Conservation (phyloP, 805 yeast species). For the Ogataea neopini region DNA sequence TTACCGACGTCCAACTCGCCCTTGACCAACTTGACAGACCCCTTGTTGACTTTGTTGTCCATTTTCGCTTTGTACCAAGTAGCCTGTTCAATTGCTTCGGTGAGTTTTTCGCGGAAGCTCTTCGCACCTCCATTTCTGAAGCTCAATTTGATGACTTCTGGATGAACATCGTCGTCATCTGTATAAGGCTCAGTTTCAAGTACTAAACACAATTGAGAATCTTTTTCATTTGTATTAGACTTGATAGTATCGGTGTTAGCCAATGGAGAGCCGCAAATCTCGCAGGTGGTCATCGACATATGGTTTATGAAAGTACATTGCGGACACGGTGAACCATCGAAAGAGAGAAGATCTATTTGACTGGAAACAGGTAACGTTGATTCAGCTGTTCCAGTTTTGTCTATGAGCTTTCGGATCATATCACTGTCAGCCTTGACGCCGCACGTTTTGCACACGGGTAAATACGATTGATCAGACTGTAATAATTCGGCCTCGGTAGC, state of each 20-base stretch:
- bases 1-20: not conserved
- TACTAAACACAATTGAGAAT: not conserved
- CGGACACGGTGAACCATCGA: conserved; percentile 45
- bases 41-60: conserved; percentile 35
- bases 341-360: conserved; percentile 22
- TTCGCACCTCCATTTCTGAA: conserved; percentile 73
- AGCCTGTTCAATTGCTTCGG: conserved; percentile 45
- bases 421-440: conserved; percentile 53
- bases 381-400: not conserved
- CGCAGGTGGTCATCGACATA: conserved; percentile 75
- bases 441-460: conserved; percentile 59
- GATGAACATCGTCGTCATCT: conserved; percentile 28
- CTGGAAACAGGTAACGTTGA: not conserved
- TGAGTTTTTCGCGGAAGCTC: conserved; percentile 49
- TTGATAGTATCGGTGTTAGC: conserved; percentile 7
- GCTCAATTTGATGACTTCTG: conserved; percentile 57
- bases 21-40: conserved; percentile 29
- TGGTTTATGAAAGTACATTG: conserved; percentile 73
- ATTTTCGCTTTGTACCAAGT: conserved; percentile 44
- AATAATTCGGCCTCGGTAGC: conserved; percentile 21
- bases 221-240: not conserved
- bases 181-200: conserved; percentile 13
- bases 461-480: conserved; percentile 10
- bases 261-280: conserved; percentile 75
- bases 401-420: conserved; percentile 31